A percentile compares a stretch with the other conserved stretches of the same genome.
These are phyloP conservation scores for Bipolaris sorokiniana DNA, from an alignment of 2,329 filamentous ascomycete species.

Conservation along the genomic window DNA sequence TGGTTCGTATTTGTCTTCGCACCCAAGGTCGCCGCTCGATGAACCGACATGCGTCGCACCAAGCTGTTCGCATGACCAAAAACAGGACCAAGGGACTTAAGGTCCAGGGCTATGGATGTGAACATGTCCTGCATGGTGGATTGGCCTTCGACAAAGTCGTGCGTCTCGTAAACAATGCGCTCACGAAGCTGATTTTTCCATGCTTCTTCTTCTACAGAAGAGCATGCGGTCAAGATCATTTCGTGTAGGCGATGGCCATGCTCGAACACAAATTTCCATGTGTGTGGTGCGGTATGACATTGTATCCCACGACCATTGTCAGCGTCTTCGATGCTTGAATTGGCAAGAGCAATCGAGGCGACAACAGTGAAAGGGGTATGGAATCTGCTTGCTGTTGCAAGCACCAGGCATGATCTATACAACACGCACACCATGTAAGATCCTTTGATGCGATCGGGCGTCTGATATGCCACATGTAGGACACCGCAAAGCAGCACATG, in stretches of 20 bases:
- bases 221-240: constrained; percentile 85
- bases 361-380: constrained; percentile 74
- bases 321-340: constrained; percentile 70
- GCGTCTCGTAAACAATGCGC: constrained; percentile 57
- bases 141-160: constrained; percentile 58
- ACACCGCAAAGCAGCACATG: constrained; percentile 82
- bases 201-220: constrained; percentile 74
- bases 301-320: constrained; percentile 82
- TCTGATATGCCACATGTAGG: constrained; percentile 83
- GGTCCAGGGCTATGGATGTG: constrained; percentile 70
- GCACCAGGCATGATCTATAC: constrained; percentile 79
- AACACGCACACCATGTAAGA: constrained; percentile 84
- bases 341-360: constrained; percentile 72
- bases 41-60: constrained; percentile 75
- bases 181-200: constrained; percentile 75
- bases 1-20: constrained; percentile 72
- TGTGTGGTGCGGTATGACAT: constrained; percentile 83
- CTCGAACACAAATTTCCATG: constrained; percentile 91
- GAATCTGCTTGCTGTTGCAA: constrained; percentile 71
- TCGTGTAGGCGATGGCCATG: constrained; percentile 79
- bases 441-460: constrained; percentile 69
- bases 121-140: constrained; percentile 60
- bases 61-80: constrained; percentile 73
- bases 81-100: constrained; percentile 75
- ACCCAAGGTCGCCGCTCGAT: constrained; percentile 76